Evolutionary conservation across 2,329 filamentous ascomycete genomes (phyloP).

Genomic region (Pleurostoma richardsiae): DNA sequence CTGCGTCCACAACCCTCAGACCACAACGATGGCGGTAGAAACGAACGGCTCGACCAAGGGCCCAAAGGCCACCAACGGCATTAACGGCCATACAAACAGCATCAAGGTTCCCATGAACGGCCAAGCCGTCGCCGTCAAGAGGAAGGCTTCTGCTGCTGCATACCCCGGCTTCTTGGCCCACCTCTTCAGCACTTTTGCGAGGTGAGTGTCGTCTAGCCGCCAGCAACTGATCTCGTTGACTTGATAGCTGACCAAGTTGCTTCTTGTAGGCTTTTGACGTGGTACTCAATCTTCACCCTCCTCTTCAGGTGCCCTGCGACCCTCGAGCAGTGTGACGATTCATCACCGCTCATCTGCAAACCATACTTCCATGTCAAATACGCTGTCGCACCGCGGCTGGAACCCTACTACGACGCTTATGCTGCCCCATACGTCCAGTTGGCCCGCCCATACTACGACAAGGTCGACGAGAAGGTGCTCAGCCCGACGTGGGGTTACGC

Average conservation of each 20-base stretch:
- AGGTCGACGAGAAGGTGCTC: constrained; percentile 59
- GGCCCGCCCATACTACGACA: constrained; percentile 69
- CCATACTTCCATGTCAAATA: constrained; percentile 69
- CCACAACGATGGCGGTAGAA: constrained; percentile 24
- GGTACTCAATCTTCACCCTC: constrained; percentile 79
- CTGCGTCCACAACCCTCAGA: constrained; percentile 8
- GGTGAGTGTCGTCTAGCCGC: constrained; percentile 32
- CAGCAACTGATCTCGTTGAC: neutral
- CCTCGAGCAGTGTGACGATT: constrained; percentile 60
- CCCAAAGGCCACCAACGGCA: constrained; percentile 17
- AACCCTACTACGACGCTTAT: constrained; percentile 83
- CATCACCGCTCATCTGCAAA: constrained; percentile 74
- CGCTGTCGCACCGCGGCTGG: constrained; percentile 64
- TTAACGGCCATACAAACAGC: constrained; percentile 20
- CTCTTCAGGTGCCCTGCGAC: constrained; percentile 77
- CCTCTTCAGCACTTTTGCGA: constrained; percentile 45
- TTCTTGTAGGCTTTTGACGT: constrained; percentile 63
- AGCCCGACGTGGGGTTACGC: constrained; percentile 63
- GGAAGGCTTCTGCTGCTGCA: constrained; percentile 17
- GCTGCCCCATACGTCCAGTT: constrained; percentile 76
- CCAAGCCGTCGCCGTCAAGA: constrained; percentile 25
- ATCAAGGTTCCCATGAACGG: constrained; percentile 27
- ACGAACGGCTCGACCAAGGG: constrained; percentile 33
- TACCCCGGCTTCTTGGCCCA: constrained; percentile 27
- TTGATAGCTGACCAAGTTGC: constrained; percentile 3